Evolutionary conservation across 768 basidiomycete species (phyloP).

Genomic region (Rubroboletus satanas): DNA sequence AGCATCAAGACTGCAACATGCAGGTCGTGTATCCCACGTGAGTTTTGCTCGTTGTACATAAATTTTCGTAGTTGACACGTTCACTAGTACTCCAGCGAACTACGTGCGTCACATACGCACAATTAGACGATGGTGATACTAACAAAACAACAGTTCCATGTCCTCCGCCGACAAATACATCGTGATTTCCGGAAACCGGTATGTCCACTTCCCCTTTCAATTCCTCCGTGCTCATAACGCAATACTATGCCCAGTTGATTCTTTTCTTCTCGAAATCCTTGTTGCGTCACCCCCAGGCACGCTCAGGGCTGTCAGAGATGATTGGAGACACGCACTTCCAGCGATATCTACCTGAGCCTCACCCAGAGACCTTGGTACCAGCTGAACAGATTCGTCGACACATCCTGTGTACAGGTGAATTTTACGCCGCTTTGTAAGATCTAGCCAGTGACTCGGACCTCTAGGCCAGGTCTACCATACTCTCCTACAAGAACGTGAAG

Average conservation of each 20-base stretch:
- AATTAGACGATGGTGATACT: slow-evolving; percentile 7
- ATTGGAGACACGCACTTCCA: slow-evolving; percentile 85
- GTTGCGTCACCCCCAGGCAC: slow-evolving; percentile 89
- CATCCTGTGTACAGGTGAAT: slow-evolving; percentile 77
- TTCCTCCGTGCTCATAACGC: neutral
- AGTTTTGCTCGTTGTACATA: slow-evolving; percentile 28
- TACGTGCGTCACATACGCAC: slow-evolving; percentile 46
- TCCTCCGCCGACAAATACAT: slow-evolving; percentile 93
- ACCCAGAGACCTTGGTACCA: slow-evolving; percentile 64
- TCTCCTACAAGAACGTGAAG: slow-evolving; percentile 86
- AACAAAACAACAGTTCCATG: slow-evolving; percentile 67
- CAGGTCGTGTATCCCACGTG: slow-evolving; percentile 97
- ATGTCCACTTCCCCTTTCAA: slow-evolving; percentile 20
- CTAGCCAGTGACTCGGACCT: neutral
- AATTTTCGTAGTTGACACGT: slow-evolving; percentile 7
- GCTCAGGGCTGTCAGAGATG: slow-evolving; percentile 87
- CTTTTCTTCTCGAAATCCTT: slow-evolving; percentile 97
- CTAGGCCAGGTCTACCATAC: slow-evolving; percentile 92
- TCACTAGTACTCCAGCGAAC: slow-evolving; percentile 84
- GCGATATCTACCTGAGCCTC: slow-evolving; percentile 86
- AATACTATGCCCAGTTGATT: slow-evolving; percentile 55
- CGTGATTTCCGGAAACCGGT: slow-evolving; percentile 98
- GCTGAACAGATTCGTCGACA: slow-evolving; percentile 89
- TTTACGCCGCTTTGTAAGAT: neutral
- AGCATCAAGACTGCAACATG: slow-evolving; percentile 99